Percentiles rank a stretch among this genome's conserved stretches.
Evolutionary conservation across 495 filamentous ascomycete species (phyloP).

Genomic region (Lophiostoma macrostomum): DNA sequence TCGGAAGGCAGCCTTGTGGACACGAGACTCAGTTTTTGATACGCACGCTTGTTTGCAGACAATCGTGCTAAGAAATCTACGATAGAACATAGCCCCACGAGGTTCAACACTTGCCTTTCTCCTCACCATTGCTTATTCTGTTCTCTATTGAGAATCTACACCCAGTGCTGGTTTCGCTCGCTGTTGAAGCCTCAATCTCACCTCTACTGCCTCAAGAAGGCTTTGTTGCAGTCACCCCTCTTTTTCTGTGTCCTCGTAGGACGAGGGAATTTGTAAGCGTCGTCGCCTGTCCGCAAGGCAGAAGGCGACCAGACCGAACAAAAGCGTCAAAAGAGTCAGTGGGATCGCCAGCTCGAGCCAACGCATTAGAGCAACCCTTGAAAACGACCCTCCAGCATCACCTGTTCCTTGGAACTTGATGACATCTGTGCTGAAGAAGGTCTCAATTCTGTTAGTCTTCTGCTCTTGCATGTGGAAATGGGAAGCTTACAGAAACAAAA

Average conservation of each 20-base stretch:
- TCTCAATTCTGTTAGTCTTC: slow-evolving; percentile 30
- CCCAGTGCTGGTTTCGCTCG: too few relatives aligned
- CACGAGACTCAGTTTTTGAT: too few relatives aligned
- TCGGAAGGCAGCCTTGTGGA: too few relatives aligned
- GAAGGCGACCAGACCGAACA: slow-evolving; percentile 3
- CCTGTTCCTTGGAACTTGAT: slow-evolving; percentile 43
- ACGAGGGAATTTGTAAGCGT: not conserved
- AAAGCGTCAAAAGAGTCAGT: slow-evolving; percentile 37
- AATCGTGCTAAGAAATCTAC: too few relatives aligned
- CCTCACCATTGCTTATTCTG: too few relatives aligned
- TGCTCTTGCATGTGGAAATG: not conserved
- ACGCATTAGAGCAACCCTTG: slow-evolving; percentile 39
- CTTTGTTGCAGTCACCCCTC: too few relatives aligned
- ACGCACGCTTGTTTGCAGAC: too few relatives aligned
- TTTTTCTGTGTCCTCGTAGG: not conserved
- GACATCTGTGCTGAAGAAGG: slow-evolving; percentile 50
- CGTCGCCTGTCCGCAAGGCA: not conserved
- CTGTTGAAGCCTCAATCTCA: too few relatives aligned
- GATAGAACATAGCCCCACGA: too few relatives aligned
- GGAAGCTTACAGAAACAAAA: slow-evolving; percentile 45
- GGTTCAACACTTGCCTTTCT: too few relatives aligned
- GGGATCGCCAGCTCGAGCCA: slow-evolving; percentile 49
- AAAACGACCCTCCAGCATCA: slow-evolving; percentile 39
- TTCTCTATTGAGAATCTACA: too few relatives aligned
- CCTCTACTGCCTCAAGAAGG: too few relatives aligned